Base-by-base conservation (phyloP, 208 protist genomes). In the Leishmania major region DNA sequence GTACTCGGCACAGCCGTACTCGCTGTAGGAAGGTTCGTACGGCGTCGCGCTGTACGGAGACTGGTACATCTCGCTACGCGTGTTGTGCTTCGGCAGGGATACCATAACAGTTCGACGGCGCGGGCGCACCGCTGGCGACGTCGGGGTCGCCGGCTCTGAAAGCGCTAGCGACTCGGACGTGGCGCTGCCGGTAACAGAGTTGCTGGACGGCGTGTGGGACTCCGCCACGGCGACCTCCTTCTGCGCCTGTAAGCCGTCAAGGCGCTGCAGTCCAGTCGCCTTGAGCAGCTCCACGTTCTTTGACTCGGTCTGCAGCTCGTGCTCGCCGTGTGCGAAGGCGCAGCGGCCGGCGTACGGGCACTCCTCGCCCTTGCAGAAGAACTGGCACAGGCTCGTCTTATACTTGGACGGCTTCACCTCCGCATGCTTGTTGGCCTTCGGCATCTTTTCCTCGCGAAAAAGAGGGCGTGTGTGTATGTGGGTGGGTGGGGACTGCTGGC, bases 381-480 rank as follows among this genome's bases (percentile, higher is more conserved):
- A 94, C 73, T 94, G 89, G 88, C 94, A 97, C 8, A 96, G 74
- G 47, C 82, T 83, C 17, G 94, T 97, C 85, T 95, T 95, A 87
- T 89, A 97, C 84, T 97, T 97, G 71, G 91, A 95, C n/a, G 92
- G 94, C 83, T 97, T 96, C 47, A 97, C 91, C 74, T 95, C 91
- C 13, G 84, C 92, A 59, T 85, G 81, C 45, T 89, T 87, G 84
- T 86, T 89, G 37, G 77, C 78, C 80, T 89, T 89, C 19, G 85
- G 75, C 88, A 89, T 89, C 7, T 17, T 70, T 40, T 25, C 28
- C n/a, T 28, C 28, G 25, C 19, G 15, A 22, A 64, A 31, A 3
- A n/a, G 35, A 1, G 35, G 31, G 75, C 8, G n/a, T 15, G 66
- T 64, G 64, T 55, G n/a, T 43, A 25, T 80, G 67, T 35, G 1